Base-by-base conservation (phyloP, 768 basidiomycete species). In the Boletus subcaerulescens region DNA sequence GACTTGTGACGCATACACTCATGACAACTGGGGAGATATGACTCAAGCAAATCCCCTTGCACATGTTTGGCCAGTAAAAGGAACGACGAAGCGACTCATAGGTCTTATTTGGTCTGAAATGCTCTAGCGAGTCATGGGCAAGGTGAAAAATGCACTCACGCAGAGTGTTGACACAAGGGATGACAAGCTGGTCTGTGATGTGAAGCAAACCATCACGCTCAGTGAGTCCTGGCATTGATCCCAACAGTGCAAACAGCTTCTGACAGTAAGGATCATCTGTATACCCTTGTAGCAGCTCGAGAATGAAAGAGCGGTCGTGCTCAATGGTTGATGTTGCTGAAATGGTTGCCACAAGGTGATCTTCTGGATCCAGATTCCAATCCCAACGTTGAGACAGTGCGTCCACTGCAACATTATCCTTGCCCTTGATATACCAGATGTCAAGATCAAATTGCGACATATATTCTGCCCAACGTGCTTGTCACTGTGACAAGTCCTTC, bases 391-490 rank as follows among this genome's bases (percentile, higher is more conserved):
- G 22, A 22, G 22, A 22, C 22, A 22, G 22, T 22, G 36, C 24
- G 14, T 48, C 48, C 5, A 18, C 36, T 0, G 1, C 38, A 2
- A 18, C 12, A 13, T 60, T 62, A 13, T 72, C 66, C 1, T 61
- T 58, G 0, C 78, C 79, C 0, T 60, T 46, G 64, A 45, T 49
- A 47, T 39, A 62, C 1, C 0, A 48, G 29, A 51, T 56, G 0
- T 26, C 13, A 3, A 52, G n/a, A 40, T 79, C 70, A 52, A 76
- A 81, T 17, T 72, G 60, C 0, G 59, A 50, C 1, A 82, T 54
- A 20, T 72, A 70, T 8, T 52, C 78, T 70, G 4, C 73, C 79
- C 78, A 79, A 0, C 71, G 56, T 0, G 68, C 68, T 33, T 77
- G 62, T 0, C 31, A 2, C 0, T 18, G 33, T 0, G 56, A 60